Base-by-base conservation (phyloP, 495 filamentous ascomycete genomes). In the Aspergillus affinis region DNA sequence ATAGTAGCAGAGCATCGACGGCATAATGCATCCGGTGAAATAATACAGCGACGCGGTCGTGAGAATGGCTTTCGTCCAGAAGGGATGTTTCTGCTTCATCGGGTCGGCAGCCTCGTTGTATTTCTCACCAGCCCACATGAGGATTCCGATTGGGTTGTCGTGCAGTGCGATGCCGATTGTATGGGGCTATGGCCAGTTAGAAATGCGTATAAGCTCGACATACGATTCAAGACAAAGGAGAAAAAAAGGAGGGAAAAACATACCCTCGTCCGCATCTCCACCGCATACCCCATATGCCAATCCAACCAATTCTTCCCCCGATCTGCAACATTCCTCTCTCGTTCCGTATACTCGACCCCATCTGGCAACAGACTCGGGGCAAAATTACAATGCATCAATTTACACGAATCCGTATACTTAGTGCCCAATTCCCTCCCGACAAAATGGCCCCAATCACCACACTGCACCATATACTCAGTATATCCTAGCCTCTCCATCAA, bases 91-190 rank as follows among this genome's bases (percentile, higher is more conserved):
- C 69, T 68, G 6, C 58, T 60, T 29, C 65, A 69, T 17, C 5
- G 60, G 50, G 10, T 52, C 49, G 19, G 44, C 12, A 19, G 47
- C 56, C 32, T 55, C 52, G 27, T 55, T 47, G 15, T 67, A 74
- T 56, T 76, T 77, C 55, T 75, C 72, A 0, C 74, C 69, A 6
- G 75, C 57, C 74, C 76, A 79, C 2, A 59, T 65, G 0, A 77
- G 64, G 15, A 72, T 62, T 0, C 75, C 75, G 4, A 77, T 55
- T 0, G 75, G 76, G 20, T 66, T 74, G 48, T 79, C 76, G 4
- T 70, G 65, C 0, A 77, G 56, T 1, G 72, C 74, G 21, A 75
- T 63, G 3, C 73, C 73, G 13, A 79, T 61, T 6, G 69, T 74
- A 45, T 75, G 68, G n/a, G 76, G 74, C 63, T 32, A n/a, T n/a